These are phyloP conservation scores for Solanum tacnaense DNA, from an alignment of 257 asterid species.

Conservation along the genomic window DNA sequence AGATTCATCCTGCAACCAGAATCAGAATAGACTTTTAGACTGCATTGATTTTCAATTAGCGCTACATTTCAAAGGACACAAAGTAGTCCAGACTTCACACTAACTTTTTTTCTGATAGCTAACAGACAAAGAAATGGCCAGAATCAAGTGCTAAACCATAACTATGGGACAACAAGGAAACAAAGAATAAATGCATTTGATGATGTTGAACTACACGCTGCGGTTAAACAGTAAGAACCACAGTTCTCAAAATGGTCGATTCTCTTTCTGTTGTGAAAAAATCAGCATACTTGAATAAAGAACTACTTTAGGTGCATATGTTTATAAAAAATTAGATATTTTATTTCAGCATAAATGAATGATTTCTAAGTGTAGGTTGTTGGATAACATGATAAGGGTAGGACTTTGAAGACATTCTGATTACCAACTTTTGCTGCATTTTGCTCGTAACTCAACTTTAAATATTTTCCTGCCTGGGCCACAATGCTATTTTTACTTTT, in stretches of 20 bases:
- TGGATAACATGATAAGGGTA: neutral
- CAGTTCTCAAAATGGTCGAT: neutral
- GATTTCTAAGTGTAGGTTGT: neutral
- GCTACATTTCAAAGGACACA: neutral
- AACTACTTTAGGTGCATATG: neutral
- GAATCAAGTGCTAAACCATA: neutral
- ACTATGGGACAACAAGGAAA: neutral
- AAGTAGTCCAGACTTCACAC: neutral
- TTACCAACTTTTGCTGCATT: neutral
- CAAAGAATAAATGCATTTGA: neutral
- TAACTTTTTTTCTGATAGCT: neutral
- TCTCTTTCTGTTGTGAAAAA: neutral
- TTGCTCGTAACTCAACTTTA: neutral
- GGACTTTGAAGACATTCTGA: neutral
- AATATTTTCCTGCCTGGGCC: neutral
- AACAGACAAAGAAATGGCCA: neutral
- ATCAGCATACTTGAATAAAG: neutral
- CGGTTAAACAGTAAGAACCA: neutral
- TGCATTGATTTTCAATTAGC: neutral
- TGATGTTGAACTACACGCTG: neutral
- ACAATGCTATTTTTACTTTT: neutral
- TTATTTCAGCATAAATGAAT: neutral
- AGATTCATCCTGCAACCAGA: constrained; percentile 68
- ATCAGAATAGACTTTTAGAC: neutral
- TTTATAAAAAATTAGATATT: neutral